Conservation (phyloP, 768 basidiomycete genomes). For the Panaeolus cyanescens region DNA sequence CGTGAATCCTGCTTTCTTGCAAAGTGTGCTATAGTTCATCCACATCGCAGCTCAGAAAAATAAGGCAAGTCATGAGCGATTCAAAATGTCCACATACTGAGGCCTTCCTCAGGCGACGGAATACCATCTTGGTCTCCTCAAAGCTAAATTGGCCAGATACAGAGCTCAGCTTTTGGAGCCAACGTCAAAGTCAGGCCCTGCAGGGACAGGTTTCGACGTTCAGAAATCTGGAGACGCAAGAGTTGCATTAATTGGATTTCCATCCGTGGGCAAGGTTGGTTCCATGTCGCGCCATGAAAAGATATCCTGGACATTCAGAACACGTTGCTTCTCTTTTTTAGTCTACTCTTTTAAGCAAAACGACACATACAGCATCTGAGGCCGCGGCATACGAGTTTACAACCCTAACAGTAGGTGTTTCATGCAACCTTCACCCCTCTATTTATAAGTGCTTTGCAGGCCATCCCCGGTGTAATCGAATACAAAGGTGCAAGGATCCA, state of each 20-base stretch:
- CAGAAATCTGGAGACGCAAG: constrained; percentile 83
- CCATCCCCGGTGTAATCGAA: constrained; percentile 97
- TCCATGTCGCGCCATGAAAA: not conserved
- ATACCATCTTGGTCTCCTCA: constrained; percentile 90
- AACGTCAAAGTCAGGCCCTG: constrained; percentile 75
- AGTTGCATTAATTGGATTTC: constrained; percentile 93
- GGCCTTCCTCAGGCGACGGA: constrained; percentile 72
- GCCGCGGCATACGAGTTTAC: constrained; percentile 96
- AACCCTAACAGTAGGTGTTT: constrained; percentile 69
- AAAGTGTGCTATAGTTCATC: not conserved
- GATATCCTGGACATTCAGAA: not conserved
- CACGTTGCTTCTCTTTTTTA: constrained; percentile 27
- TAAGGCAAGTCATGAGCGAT: constrained; percentile 53
- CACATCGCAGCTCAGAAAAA: constrained; percentile 82
- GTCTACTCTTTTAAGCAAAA: constrained; percentile 91
- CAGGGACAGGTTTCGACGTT: constrained; percentile 87
- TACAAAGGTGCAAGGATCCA: constrained; percentile 93
- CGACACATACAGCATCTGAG: constrained; percentile 88
- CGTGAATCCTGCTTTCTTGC: constrained; percentile 1
- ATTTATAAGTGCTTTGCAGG: constrained; percentile 42
- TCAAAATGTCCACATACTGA: not conserved
- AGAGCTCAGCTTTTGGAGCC: constrained; percentile 95
- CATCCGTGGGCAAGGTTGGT: constrained; percentile 85
- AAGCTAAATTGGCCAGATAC: constrained; percentile 94
- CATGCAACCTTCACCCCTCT: constrained; percentile 1